Percentiles rank a stretch among this genome's conserved stretches.
These are phyloP conservation scores for Celoporthe dispersa DNA, from an alignment of 2,329 filamentous ascomycete genomes.

Conservation along the genomic window DNA sequence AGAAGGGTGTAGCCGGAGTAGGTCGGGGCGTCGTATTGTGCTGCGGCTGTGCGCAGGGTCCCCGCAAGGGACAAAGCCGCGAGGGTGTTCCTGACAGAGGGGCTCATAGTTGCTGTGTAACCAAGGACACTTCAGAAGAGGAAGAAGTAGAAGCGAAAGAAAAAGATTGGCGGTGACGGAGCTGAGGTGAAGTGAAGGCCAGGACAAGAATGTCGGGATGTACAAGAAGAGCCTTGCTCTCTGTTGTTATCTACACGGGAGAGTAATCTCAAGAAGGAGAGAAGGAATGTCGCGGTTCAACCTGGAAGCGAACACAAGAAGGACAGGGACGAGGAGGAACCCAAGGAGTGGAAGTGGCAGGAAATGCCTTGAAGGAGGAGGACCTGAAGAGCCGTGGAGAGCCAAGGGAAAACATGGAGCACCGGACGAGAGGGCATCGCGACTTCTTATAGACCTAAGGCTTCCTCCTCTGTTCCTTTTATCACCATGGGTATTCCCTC, in stretches of 20 bases:
- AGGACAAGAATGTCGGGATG: neutral
- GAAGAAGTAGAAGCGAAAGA: too few species aligned
- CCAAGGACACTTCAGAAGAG: neutral
- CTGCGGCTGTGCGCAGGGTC: neutral
- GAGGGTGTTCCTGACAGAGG: neutral
- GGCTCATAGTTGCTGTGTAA: neutral
- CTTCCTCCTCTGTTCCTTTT: neutral
- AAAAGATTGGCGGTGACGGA: neutral
- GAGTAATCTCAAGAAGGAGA: neutral
- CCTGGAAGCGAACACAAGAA: slow-evolving; percentile 3
- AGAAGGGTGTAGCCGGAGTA: slow-evolving; percentile 47
- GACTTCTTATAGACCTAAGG: neutral
- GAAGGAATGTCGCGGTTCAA: slow-evolving; percentile 11
- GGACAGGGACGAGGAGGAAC: neutral
- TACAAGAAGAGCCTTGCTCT: slow-evolving; percentile 1
- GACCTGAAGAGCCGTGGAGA: slow-evolving; percentile 12
- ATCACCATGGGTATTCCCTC: neutral
- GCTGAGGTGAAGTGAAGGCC: neutral
- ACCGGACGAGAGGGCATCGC: neutral
- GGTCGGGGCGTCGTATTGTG: slow-evolving; percentile 36
- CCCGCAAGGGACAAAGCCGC: slow-evolving; percentile 7
- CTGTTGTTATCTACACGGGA: neutral
- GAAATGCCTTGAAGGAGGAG: neutral
- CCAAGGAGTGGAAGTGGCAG: slow-evolving; percentile 10
- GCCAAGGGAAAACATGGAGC: neutral